Conservation (phyloP, 129 eudicot species). For the Centaurea solstitialis region DNA sequence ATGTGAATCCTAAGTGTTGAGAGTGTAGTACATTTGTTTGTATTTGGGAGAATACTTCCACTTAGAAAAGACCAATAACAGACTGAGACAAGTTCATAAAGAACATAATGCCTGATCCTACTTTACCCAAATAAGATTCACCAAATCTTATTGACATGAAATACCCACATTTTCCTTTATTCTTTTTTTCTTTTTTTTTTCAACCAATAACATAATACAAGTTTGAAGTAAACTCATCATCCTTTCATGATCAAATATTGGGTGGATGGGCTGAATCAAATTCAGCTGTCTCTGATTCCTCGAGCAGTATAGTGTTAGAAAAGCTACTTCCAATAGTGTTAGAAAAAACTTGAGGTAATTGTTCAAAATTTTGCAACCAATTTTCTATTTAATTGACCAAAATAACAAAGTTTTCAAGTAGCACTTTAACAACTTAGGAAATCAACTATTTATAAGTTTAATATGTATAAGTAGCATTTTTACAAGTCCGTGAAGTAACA, state of each 20-base stretch:
- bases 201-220: background rate
- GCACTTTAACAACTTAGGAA: too few species aligned
- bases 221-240: background rate
- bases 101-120: slow-evolving; percentile 17
- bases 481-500: too few species aligned
- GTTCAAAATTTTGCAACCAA: too few species aligned
- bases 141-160: slow-evolving; percentile 11
- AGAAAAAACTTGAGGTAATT: too few species aligned
- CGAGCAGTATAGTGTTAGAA: background rate
- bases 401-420: too few species aligned
- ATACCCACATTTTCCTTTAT: background rate
- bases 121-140: slow-evolving; percentile 35
- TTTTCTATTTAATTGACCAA: too few species aligned
- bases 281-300: background rate
- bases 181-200: background rate
- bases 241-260: background rate
- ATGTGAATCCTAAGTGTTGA: background rate
- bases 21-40: slow-evolving; percentile 17
- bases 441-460: too few species aligned
- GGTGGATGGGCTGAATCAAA: background rate
- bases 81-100: slow-evolving; percentile 18
- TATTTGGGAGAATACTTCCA: slow-evolving; percentile 2
- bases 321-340: background rate
- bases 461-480: too few species aligned
- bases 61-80: slow-evolving; percentile 10